Evolutionary conservation across 2,329 filamentous ascomycete genomes (phyloP).

Genomic region (Scedosporium apiospermum): DNA sequence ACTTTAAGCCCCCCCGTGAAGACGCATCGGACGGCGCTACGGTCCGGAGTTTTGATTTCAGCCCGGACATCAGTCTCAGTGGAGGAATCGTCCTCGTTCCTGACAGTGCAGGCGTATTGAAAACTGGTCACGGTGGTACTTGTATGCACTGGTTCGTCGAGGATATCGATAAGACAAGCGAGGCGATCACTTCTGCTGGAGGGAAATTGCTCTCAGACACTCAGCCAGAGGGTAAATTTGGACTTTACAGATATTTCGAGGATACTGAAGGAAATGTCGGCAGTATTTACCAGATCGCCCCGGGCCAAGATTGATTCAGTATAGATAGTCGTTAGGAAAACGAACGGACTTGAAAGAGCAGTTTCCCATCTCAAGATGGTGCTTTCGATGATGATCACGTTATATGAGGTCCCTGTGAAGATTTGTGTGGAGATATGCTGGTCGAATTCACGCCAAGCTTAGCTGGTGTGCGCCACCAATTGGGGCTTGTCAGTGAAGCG

Average conservation of each 20-base stretch:
- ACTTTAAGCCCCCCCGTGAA: conserved; percentile 11
- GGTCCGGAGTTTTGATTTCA: conserved; percentile 19
- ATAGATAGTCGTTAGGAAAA: too few relatives aligned
- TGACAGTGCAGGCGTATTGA: conserved; percentile 14
- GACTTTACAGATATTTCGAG: conserved; percentile 20
- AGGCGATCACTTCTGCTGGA: conserved; percentile 17
- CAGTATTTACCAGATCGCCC: too few relatives aligned
- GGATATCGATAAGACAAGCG: conserved; percentile 16
- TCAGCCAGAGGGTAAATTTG: conserved; percentile 17
- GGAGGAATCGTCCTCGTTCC: conserved; percentile 19
- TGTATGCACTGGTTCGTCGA: conserved; percentile 21
- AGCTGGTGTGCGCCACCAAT: background rate
- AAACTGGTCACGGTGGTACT: conserved; percentile 17
- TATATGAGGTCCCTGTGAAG: background rate
- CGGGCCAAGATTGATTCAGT: too few relatives aligned
- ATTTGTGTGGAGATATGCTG: background rate
- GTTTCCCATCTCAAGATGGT: background rate
- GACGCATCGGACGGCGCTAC: conserved; percentile 10
- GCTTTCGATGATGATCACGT: background rate
- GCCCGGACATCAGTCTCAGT: conserved; percentile 16
- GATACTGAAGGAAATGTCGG: conserved; percentile 22
- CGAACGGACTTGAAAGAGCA: conserved; percentile 7
- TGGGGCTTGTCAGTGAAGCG: background rate
- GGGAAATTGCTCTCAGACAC: conserved; percentile 19
- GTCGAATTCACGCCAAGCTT: background rate